Evolutionary conservation across 2,329 filamentous ascomycete species (phyloP).

Genomic region (Daldinia eschscholtzii): DNA sequence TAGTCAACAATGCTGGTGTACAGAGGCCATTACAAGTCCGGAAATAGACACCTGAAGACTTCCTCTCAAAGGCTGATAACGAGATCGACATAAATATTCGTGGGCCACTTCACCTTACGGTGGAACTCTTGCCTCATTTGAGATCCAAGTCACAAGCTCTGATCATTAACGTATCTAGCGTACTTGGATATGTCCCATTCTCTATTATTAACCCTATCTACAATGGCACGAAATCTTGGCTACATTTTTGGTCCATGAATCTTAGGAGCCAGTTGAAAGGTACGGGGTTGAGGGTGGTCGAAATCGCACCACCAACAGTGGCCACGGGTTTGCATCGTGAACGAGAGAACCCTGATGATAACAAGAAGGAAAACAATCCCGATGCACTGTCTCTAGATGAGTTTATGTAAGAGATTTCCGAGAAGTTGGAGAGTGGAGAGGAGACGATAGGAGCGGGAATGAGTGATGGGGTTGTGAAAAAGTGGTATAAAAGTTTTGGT

Average conservation of each 20-base stretch:
- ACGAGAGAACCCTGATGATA: not conserved
- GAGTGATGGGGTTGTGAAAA: not conserved
- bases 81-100: slow-evolving; percentile 1
- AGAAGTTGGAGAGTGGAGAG: not conserved
- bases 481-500: not conserved
- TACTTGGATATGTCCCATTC: not conserved
- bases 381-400: not conserved
- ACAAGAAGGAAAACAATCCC: not conserved
- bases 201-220: not conserved
- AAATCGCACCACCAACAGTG: not conserved
- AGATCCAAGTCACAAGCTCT: not conserved
- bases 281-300: not conserved
- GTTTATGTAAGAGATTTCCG: not conserved
- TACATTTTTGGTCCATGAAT: not conserved
- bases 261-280: not conserved
- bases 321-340: not conserved
- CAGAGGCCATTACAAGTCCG: not conserved
- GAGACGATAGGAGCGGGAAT: not conserved
- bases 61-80: not conserved
- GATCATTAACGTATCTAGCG: not conserved
- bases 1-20: not conserved
- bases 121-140: not conserved
- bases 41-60: not conserved
- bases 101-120: not conserved
- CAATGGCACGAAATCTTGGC: not conserved